phyloP scores from a whole-genome alignment of 1,139 yeast genomes.

The Geotrichum phurueaensis region DNA sequence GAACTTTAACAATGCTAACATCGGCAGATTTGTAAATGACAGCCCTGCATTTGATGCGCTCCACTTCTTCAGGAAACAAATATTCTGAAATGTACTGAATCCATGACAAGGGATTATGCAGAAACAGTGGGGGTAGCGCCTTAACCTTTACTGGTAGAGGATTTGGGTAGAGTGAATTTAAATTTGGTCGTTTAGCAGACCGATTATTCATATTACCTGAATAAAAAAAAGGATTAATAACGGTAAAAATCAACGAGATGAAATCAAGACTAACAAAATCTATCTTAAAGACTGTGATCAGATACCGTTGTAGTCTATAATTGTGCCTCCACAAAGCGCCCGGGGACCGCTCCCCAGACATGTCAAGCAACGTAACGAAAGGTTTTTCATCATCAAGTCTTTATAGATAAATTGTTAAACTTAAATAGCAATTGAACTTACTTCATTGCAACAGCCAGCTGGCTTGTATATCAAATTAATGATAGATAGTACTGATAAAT shows the following conservation, averaged over 20 bases:
- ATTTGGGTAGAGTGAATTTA: constrained; percentile 37
- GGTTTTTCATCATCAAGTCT: constrained; percentile 23
- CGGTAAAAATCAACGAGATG: neutral
- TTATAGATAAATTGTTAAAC: neutral
- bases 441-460: constrained; percentile 16
- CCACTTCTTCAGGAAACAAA: constrained; percentile 23
- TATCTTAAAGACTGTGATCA: constrained; percentile 41
- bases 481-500: neutral
- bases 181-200: constrained; percentile 24
- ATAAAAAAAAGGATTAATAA: constrained; percentile 1
- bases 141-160: constrained; percentile 46
- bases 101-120: constrained; percentile 37
- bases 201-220: constrained; percentile 11
- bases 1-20: constrained; percentile 39
- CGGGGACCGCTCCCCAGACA: constrained; percentile 30
- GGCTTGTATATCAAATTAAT: constrained; percentile 3
- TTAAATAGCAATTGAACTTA: neutral
- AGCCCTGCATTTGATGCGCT: constrained; percentile 12
- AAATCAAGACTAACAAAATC: neutral
- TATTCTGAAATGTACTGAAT: constrained; percentile 31
- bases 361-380: constrained; percentile 21
- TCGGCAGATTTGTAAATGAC: constrained; percentile 20
- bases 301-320: constrained; percentile 99
- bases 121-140: constrained; percentile 36
- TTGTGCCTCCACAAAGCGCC: constrained; percentile 19